These are phyloP conservation scores for Linderniella brevidens DNA, from an alignment of 257 asterid genomes.

Conservation along the genomic window DNA sequence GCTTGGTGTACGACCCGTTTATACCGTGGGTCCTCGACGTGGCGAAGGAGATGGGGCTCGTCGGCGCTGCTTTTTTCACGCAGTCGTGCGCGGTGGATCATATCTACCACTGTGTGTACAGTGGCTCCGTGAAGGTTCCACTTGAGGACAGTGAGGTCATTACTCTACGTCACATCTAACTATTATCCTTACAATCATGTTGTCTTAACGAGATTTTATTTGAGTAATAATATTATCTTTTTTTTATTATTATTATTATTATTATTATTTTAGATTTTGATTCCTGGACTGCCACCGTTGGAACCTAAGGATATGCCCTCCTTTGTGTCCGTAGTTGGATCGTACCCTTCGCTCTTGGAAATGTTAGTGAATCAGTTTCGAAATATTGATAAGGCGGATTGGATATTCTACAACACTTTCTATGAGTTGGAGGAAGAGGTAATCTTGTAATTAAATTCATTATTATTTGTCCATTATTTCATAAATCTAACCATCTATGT, in stretches of 20 bases:
- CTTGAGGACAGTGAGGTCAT: constrained; percentile 9
- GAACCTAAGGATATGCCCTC: constrained; percentile 28
- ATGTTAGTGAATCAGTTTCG: constrained; percentile 17
- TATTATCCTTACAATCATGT: too few species aligned
- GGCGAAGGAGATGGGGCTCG: constrained; percentile 17
- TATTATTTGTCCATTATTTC: too few species aligned
- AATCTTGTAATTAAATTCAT: not conserved
- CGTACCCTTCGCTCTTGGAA: constrained; percentile 18
- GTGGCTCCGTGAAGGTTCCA: constrained; percentile 17
- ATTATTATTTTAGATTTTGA: constrained; percentile 2
- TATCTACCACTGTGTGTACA: constrained; percentile 14
- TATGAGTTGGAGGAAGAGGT: constrained; percentile 31
- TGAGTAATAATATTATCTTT: too few species aligned
- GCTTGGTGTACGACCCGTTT: constrained; percentile 27
- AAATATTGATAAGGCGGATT: constrained; percentile 20
- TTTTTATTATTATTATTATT: too few species aligned
- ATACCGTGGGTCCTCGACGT: constrained; percentile 19
- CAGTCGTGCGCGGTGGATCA: constrained; percentile 32
- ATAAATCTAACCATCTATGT: too few species aligned
- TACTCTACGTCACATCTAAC: too few species aligned
- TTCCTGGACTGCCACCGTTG: constrained; percentile 33
- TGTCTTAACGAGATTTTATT: too few species aligned
- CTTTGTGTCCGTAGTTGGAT: constrained; percentile 11
- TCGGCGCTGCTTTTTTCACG: constrained; percentile 28
- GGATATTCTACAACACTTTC: constrained; percentile 30